Evolutionary conservation across 208 protist species (phyloP).

Genomic region (Leishmania braziliensis): DNA sequence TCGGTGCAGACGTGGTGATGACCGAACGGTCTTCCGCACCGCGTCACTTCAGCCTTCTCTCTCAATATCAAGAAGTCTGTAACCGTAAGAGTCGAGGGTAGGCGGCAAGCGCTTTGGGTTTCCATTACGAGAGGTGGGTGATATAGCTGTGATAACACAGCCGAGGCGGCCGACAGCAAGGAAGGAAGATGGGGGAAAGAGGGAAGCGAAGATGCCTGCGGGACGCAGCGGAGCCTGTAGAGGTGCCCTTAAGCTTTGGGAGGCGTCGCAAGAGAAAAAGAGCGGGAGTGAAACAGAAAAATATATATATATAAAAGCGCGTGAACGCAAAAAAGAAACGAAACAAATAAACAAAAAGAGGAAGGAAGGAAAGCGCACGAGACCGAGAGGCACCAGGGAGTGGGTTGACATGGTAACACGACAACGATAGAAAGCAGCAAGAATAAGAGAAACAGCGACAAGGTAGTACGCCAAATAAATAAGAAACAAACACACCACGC

Average conservation of each 20-base stretch:
- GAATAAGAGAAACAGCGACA: slow-evolving; percentile 3
- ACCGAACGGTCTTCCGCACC: neutral
- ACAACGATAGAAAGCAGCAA: slow-evolving; percentile 9
- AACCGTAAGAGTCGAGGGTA: slow-evolving; percentile 5
- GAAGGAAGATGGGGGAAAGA: neutral
- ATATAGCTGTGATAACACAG: too few species aligned
- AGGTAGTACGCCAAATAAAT: too few species aligned
- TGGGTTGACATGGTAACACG: neutral
- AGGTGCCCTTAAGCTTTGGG: neutral
- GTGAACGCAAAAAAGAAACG: neutral
- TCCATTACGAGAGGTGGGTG: too few species aligned
- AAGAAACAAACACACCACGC: neutral
- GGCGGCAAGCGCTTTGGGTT: neutral
- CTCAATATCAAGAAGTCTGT: slow-evolving; percentile 4
- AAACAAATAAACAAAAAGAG: neutral
- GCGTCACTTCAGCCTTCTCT: neutral
- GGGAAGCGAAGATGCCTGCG: neutral
- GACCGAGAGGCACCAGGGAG: neutral
- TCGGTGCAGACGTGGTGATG: neutral
- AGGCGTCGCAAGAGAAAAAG: neutral
- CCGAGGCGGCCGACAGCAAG: too few species aligned
- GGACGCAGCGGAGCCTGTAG: neutral
- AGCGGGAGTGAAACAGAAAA: neutral
- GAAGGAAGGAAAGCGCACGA: neutral
- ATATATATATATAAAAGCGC: neutral